Conservation (phyloP, 2,329 filamentous ascomycete species). For the Colletotrichum sp. region DNA sequence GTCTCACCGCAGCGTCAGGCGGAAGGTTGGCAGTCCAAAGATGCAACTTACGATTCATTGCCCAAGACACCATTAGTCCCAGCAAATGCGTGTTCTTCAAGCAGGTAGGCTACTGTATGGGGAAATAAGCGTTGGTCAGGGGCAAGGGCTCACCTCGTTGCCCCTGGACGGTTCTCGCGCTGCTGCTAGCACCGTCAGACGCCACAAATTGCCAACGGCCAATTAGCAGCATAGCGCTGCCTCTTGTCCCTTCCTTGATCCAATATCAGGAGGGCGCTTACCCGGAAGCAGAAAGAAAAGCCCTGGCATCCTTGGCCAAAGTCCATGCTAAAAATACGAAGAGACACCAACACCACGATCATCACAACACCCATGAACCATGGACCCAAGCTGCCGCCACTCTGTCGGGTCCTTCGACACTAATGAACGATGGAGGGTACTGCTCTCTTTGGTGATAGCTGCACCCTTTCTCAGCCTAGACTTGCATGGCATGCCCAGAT, state of each 20-base stretch:
- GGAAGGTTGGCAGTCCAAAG: background rate
- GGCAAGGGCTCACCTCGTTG: background rate
- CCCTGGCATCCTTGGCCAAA: background rate
- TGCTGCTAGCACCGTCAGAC: conserved; percentile 1
- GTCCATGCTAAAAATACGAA: conserved; percentile 13
- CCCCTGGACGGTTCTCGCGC: conserved; percentile 3
- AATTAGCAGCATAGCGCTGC: background rate
- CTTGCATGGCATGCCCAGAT: conserved; percentile 8
- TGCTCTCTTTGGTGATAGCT: background rate
- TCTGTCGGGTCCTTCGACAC: background rate
- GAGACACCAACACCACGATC: background rate
- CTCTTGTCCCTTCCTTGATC: background rate
- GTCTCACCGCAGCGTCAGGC: background rate
- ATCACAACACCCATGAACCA: background rate
- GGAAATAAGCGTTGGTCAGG: conserved; percentile 13
- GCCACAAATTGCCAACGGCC: background rate
- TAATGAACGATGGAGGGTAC: background rate
- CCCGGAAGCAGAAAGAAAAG: background rate
- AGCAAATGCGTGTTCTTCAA: background rate
- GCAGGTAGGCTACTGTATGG: background rate
- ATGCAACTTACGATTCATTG: background rate
- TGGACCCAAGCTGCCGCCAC: background rate
- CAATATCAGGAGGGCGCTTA: background rate
- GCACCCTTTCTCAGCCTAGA: background rate
- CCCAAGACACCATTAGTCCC: background rate